phyloP scores from a whole-genome alignment of 192 early-diverging fungal species.

The Coemansia sp. region DNA sequence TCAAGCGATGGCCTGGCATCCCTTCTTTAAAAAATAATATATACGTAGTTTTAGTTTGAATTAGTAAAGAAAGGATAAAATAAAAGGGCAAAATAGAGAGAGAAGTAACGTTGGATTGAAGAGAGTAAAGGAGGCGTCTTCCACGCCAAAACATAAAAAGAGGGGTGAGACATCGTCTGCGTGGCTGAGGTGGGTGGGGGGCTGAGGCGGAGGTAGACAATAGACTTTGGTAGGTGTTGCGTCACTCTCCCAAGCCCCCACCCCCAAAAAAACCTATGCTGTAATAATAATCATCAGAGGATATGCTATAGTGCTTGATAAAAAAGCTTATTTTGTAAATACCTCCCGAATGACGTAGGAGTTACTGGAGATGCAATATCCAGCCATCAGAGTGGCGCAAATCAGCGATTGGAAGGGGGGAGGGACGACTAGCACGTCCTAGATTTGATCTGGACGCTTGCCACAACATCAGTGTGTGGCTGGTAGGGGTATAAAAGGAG shows the following conservation, averaged over 20 bases:
- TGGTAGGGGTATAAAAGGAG: background rate
- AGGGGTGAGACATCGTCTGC: slow-evolving; percentile 1
- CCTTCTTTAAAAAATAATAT: background rate
- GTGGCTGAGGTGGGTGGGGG: background rate
- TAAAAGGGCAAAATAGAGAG: background rate
- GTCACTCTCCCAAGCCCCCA: slow-evolving; percentile 1
- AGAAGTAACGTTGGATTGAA: background rate
- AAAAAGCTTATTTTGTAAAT: background rate
- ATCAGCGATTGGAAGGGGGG: background rate
- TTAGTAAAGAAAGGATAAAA: background rate
- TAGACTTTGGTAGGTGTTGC: background rate
- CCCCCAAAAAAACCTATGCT: background rate
- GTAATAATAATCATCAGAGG: background rate
- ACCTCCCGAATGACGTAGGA: background rate
- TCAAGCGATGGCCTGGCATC: background rate
- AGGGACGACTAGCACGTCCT: background rate
- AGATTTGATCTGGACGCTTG: background rate
- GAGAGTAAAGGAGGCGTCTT: background rate
- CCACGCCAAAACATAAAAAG: background rate
- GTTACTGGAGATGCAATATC: background rate
- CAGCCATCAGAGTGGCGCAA: background rate
- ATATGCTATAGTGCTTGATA: background rate
- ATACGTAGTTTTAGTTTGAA: background rate
- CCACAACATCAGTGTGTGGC: background rate
- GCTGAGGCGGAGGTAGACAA: background rate